Evolutionary conservation across 352 stramenopile species (phyloP).

Genomic region (Pythium insidiosum): DNA sequence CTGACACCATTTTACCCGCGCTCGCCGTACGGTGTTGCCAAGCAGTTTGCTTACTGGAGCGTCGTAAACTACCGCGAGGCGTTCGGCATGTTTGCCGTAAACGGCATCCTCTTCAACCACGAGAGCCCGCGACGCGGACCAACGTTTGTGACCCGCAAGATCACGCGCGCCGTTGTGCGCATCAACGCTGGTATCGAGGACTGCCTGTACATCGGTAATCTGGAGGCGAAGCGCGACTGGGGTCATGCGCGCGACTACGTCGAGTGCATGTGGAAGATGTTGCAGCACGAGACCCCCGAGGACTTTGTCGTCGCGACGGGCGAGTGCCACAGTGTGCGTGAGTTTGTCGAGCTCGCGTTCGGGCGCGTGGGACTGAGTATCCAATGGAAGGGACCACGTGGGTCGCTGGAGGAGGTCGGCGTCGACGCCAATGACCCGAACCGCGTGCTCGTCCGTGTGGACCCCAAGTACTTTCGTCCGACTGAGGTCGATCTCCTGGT

Average conservation of each 20-base stretch:
- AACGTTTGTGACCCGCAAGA: conserved; percentile 99
- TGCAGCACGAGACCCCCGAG: conserved; percentile 78
- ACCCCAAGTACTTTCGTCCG: conserved; percentile 97
- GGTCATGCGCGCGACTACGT: conserved; percentile 98
- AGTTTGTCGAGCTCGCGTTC: conserved; percentile 98
- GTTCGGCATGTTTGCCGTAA: conserved; percentile 92
- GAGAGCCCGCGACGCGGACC: conserved; percentile 95
- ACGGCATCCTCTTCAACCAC: conserved; percentile 99
- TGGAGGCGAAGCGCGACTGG: conserved; percentile 98
- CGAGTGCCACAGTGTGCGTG: conserved; percentile 96
- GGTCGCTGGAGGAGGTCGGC: conserved; percentile 91
- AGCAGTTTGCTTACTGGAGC: conserved; percentile 99
- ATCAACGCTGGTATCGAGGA: conserved; percentile 91
- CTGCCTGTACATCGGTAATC: conserved; percentile 95
- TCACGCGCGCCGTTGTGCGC: conserved; percentile 92
- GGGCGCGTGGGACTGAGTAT: conserved; percentile 81
- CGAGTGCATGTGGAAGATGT: conserved; percentile 99
- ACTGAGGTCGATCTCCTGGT: conserved; percentile 98
- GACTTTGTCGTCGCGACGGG: conserved; percentile 90
- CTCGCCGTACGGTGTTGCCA: conserved; percentile 96
- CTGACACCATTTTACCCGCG: conserved; percentile 97
- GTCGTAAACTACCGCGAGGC: conserved; percentile 99
- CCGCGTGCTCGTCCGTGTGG: conserved; percentile 91
- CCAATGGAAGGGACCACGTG: conserved; percentile 86
- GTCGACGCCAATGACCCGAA: conserved; percentile 85